Percentiles rank a stretch among this genome's conserved stretches.
Conservation (phyloP, 352 stramenopile species). For the Pythium phragmiticola region DNA sequence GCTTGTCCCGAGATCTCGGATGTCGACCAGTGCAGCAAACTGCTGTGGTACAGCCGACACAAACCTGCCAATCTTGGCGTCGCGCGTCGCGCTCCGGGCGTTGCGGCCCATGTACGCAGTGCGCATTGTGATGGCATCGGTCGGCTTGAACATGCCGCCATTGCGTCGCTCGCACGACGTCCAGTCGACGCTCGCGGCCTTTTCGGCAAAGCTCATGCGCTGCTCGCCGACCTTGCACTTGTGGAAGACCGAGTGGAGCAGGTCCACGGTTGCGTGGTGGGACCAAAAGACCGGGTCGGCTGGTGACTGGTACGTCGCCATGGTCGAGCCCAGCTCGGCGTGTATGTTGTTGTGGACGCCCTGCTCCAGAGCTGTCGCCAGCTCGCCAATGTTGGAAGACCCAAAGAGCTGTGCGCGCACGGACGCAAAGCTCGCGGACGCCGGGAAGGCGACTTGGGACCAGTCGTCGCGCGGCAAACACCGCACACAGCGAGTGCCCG, state of each 20-base stretch:
- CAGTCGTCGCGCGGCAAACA: slow-evolving; percentile 59
- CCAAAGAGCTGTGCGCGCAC: slow-evolving; percentile 51
- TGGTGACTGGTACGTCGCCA: slow-evolving; percentile 49
- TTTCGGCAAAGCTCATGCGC: slow-evolving; percentile 47
- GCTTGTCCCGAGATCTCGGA: slow-evolving; percentile 22
- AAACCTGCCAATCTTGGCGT: slow-evolving; percentile 13
- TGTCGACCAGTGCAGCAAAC: slow-evolving; percentile 25
- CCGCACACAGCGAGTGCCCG: slow-evolving; percentile 27
- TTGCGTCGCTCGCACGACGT: slow-evolving; percentile 42
- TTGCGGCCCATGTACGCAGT: slow-evolving; percentile 38
- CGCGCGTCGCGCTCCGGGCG: slow-evolving; percentile 16
- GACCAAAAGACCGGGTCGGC: slow-evolving; percentile 77
- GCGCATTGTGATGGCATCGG: slow-evolving; percentile 42
- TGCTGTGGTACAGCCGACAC: slow-evolving; percentile 12
- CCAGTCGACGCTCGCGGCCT: slow-evolving; percentile 45
- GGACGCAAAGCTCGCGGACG: slow-evolving; percentile 39
- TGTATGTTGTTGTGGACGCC: slow-evolving; percentile 67
- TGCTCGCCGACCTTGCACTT: slow-evolving; percentile 56
- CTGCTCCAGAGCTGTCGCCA: slow-evolving; percentile 44
- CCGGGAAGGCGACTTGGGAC: slow-evolving; percentile 30
- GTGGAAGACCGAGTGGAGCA: slow-evolving; percentile 70
- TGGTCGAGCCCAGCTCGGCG: slow-evolving; percentile 39
- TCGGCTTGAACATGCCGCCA: slow-evolving; percentile 39
- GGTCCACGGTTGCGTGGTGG: slow-evolving; percentile 64
- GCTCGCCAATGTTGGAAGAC: slow-evolving; percentile 48